These are phyloP conservation scores for Toxicodendron radicans DNA, from an alignment of 345 rosid species.

Conservation along the genomic window DNA sequence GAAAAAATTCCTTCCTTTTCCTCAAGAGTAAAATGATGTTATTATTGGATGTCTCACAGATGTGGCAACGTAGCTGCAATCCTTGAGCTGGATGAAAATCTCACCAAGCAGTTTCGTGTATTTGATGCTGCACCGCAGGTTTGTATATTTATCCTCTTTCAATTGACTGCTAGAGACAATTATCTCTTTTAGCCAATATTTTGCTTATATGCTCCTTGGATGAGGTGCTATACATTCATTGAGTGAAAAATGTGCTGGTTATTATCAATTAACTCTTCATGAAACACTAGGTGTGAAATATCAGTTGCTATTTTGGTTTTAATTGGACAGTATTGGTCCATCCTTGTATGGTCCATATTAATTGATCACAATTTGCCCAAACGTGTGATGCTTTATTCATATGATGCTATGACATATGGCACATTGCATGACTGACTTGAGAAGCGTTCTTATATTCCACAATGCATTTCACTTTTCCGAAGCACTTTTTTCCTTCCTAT, in stretches of 20 bases:
- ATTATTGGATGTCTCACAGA: slow-evolving; percentile 42
- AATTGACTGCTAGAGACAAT: background rate
- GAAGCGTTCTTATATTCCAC: background rate
- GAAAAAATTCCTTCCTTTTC: slow-evolving; percentile 11
- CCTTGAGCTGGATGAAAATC: slow-evolving; percentile 85
- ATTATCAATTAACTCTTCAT: background rate
- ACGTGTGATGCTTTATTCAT: background rate
- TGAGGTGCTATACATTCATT: background rate
- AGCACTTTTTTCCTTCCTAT: background rate
- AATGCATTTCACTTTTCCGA: background rate
- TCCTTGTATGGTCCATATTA: background rate
- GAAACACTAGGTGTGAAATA: background rate
- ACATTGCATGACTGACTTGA: background rate
- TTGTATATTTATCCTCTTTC: slow-evolving; percentile 16
- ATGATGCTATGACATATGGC: background rate
- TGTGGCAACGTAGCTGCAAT: slow-evolving; percentile 98
- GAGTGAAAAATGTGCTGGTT: slow-evolving; percentile 1
- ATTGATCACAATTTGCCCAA: background rate
- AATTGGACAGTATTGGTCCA: background rate
- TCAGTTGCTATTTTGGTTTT: background rate
- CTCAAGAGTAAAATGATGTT: slow-evolving; percentile 1
- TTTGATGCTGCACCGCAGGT: slow-evolving; percentile 97
- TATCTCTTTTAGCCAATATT: background rate
- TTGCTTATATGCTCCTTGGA: background rate
- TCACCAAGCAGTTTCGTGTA: slow-evolving; percentile 77